Conservation (phyloP, 2,329 filamentous ascomycete species). For the Penicillium glabrum region DNA sequence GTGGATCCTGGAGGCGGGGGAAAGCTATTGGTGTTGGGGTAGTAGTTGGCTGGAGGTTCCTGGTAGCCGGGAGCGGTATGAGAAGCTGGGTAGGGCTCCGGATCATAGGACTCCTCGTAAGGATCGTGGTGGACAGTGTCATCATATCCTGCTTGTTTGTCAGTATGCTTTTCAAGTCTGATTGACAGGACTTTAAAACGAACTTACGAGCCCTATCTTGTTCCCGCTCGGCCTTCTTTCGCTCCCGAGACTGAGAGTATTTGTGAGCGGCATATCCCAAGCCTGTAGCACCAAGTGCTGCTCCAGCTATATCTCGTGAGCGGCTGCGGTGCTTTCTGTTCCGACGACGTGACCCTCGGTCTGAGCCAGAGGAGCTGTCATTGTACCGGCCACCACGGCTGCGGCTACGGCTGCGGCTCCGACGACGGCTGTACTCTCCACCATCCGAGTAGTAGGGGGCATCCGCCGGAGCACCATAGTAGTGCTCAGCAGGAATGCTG, state of each 20-base stretch:
- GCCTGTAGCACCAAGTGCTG: conserved; percentile 58
- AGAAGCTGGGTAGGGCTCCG: conserved; percentile 40
- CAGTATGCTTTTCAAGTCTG: conserved; percentile 12
- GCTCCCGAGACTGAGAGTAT: conserved; percentile 56
- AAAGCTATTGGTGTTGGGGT: conserved; percentile 42
- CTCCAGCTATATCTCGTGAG: conserved; percentile 51
- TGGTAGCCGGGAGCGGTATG: conserved; percentile 27
- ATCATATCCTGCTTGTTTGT: conserved; percentile 26
- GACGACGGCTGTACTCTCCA: conserved; percentile 43
- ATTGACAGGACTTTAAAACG: conserved; percentile 1
- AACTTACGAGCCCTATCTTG: conserved; percentile 48
- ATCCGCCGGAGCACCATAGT: conserved; percentile 44
- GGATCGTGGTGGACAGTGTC: conserved; percentile 34
- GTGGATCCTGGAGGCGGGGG: conserved; percentile 43
- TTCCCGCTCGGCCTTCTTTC: conserved; percentile 55
- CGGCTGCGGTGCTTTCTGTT: conserved; percentile 38
- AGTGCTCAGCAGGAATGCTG: conserved; percentile 50
- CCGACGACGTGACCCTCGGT: conserved; percentile 31
- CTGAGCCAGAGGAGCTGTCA: conserved; percentile 39
- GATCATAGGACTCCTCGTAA: conserved; percentile 43
- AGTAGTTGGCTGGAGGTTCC: conserved; percentile 37
- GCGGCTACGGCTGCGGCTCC: conserved; percentile 35
- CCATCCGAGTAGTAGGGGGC: conserved; percentile 42
- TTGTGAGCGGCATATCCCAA: conserved; percentile 60
- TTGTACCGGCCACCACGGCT: conserved; percentile 29